Evolutionary conservation across 257 asterid genomes (phyloP).

Genomic region (Cordia subcordata): DNA sequence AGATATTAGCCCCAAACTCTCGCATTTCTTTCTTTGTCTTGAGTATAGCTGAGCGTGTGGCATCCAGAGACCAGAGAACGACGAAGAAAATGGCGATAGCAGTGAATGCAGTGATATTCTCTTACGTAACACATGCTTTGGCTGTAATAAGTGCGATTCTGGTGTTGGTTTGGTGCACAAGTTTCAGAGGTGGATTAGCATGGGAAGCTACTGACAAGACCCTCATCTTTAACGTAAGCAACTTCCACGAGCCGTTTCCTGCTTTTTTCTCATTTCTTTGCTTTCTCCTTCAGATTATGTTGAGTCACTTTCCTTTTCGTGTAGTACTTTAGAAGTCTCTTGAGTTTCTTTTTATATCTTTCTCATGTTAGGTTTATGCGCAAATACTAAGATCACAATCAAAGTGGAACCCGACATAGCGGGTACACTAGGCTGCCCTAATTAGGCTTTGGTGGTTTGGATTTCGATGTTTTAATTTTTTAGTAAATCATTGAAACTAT

Average conservation of each 20-base stretch:
- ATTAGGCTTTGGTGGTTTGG: too few species aligned
- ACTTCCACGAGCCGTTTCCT: background rate
- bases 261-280: background rate
- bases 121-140: slow-evolving; percentile 58
- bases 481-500: too few species aligned
- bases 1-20: too few species aligned
- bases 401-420: too few species aligned
- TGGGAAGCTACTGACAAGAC: slow-evolving; percentile 71
- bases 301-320: too few species aligned
- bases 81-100: slow-evolving; percentile 52
- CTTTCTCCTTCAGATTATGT: background rate
- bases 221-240: slow-evolving; percentile 84
- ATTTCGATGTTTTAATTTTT: too few species aligned
- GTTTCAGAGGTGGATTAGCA: slow-evolving; percentile 93
- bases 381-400: too few species aligned
- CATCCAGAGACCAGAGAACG: slow-evolving; percentile 1
- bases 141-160: slow-evolving; percentile 50
- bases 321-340: background rate
- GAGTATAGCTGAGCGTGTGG: background rate
- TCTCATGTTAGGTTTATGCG: background rate
- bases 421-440: too few species aligned
- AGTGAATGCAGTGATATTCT: slow-evolving; percentile 56
- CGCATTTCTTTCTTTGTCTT: too few species aligned
- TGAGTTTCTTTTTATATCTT: background rate
- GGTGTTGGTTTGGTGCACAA: slow-evolving; percentile 70